Evolutionary conservation across 75 land plant species (phyloP), one percentile per base, ranked within the genome.

Genomic region (Chamaecyparis obtusa): DNA sequence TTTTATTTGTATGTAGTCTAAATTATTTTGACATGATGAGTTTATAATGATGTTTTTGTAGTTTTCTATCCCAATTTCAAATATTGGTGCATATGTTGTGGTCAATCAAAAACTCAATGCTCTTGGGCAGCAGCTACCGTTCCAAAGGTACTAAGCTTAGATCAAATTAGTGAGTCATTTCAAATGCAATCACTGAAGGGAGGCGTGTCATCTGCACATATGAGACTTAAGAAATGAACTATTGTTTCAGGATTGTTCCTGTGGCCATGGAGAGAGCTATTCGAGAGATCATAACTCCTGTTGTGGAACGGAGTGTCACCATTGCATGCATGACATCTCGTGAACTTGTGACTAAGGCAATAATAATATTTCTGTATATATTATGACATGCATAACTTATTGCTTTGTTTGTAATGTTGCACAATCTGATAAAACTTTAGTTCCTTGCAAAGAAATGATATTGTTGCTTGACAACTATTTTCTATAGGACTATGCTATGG

Each of bases 191-290:
- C 3, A 72, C 13, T 72, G 35, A 72, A 72, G 11, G 35, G 48
- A 46, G 14, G 24, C 27, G n/a, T 43, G 24, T 41, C 11, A 80
- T 39, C 24, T 4, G 37, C 46, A 44, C 54, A 30, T 55, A 5
- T 54, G 85, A 41, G 57, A 51, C 41, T 21, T 41, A 79, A 79
- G 48, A 81, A 41, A 24, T 11, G 30, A 6, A 1, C 37, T 83
- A n/a, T 84, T 85, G 13, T 88, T 83, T 32, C 93, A 98, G 99
- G 83, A 92, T 94, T 85, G 88, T 95, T 89, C 97, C 94, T 64
- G 21, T 91, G 83, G 97, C 97, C n/a, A 94, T 98, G 94, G 99
- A 98, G 71, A 95, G 95, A 76, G 97, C 99, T 30, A 91, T 98
- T 75, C 90, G 91, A 67, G 99, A 98, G 87, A 94, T 97, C 30